Conservation (phyloP, 176 grass and related monocot genomes). For the Otatea glauca region DNA sequence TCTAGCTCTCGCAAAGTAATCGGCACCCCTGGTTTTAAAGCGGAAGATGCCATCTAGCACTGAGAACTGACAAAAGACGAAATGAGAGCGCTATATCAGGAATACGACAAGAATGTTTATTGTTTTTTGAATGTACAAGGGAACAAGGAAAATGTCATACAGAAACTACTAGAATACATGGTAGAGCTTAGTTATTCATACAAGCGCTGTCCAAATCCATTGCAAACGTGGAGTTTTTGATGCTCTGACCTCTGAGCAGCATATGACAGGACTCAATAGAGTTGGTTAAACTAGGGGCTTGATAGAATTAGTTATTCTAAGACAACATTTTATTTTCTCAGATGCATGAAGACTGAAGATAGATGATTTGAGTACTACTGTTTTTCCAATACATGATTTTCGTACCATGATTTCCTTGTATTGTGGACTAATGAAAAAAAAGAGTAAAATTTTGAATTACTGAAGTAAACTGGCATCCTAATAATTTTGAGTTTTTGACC, state of each 20-base stretch:
- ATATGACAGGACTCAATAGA: neutral
- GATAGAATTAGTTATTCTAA: neutral
- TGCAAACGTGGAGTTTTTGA: neutral
- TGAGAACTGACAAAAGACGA: neutral
- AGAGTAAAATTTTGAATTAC: neutral
- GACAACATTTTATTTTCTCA: neutral
- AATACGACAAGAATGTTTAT: neutral
- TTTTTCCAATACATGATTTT: neutral
- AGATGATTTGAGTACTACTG: neutral
- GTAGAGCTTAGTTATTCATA: neutral
- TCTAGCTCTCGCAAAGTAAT: constrained; percentile 64
- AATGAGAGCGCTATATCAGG: neutral
- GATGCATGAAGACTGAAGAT: neutral
- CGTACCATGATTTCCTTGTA: neutral
- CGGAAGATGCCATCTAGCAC: constrained; percentile 56
- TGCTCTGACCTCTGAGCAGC: neutral
- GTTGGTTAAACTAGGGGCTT: neutral
- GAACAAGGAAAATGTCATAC: neutral
- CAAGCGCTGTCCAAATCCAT: neutral
- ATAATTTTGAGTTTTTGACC: too few relatives aligned
- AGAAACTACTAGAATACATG: neutral
- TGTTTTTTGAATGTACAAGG: neutral
- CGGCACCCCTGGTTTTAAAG: constrained; percentile 70
- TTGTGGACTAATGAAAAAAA: neutral
- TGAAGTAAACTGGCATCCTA: neutral